Base-by-base conservation (phyloP, 148 eudicot species). In the Pouteria glomerata region DNA sequence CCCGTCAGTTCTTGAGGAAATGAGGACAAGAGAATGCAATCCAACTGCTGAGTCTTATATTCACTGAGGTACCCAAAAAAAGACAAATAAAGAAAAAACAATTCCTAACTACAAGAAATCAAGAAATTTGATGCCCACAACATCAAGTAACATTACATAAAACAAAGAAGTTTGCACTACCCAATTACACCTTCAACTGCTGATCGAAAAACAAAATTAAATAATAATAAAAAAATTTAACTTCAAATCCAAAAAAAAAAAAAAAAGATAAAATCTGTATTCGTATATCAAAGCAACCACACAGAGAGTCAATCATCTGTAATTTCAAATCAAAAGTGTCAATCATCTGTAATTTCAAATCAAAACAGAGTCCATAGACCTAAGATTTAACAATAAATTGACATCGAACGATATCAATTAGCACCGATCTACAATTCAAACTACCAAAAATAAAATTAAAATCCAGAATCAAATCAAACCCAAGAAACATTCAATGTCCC, bases 401-500 rank as follows among this genome's bases (percentile, higher is more conserved):
- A 65, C 12, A 24, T 19, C 41, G 39, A 57, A 6, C 44, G 29
- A 23, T 10, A 15, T 1, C 14, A 35, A 41, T n/a, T 58, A 26
- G 29, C 65, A 71, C 37, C 56, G 65, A 71, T 71, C 56, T 31
- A 14, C 4, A 31, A 14, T 2, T 23, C 37, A 58, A 58, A 57
- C 26, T 42, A 4, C 0, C 74, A 30, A 8, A 27, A 21, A 41
- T 0, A 45, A 18, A 44, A 15, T 13, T 8, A 1, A 41, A 39
- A n/a, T 24, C 39, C 35, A n/a, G 4, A 41, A 27, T 23, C 1
- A 19, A 68, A 2, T 0, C 16, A 16, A 39, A 19, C 50, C 48
- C 47, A 53, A 35, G 10, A 15, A 37, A 19, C 63, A 39, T 26
- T 3, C 66, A 37, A 68, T 39, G 27, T 68, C 35, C 45, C 34